These are phyloP conservation scores for Wickerhamomyces kurtzmanii DNA, from an alignment of 805 yeast genomes.

Conservation along the genomic window DNA sequence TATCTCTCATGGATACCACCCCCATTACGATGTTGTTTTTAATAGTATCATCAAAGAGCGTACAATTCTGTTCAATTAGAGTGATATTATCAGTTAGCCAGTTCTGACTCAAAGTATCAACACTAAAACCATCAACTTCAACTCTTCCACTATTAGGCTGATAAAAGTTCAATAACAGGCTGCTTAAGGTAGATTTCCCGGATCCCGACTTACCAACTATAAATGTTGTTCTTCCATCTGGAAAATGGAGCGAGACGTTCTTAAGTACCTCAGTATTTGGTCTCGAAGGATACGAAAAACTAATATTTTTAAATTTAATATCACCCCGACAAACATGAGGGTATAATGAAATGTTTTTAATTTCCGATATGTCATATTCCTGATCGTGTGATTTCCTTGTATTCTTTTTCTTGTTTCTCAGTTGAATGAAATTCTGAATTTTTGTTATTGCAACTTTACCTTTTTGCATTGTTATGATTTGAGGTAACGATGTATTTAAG, in stretches of 20 bases:
- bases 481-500: slow-evolving; percentile 42
- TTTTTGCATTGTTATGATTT: slow-evolving; percentile 54
- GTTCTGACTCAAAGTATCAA: slow-evolving; percentile 28
- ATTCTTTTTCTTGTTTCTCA: slow-evolving; percentile 4
- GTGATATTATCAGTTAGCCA: slow-evolving; percentile 61
- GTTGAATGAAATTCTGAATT: slow-evolving; percentile 28
- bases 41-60: slow-evolving; percentile 55
- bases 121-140: slow-evolving; percentile 40
- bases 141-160: slow-evolving; percentile 42
- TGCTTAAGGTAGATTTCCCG: slow-evolving; percentile 81
- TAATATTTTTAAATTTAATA: slow-evolving; percentile 44
- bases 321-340: slow-evolving; percentile 31
- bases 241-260: slow-evolving; percentile 34
- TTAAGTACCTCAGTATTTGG: slow-evolving; percentile 35
- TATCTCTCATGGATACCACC: slow-evolving; percentile 7
- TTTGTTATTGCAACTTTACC: slow-evolving; percentile 60
- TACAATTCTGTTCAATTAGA: slow-evolving; percentile 63
- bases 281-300: slow-evolving; percentile 57
- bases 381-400: slow-evolving; percentile 5
- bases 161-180: slow-evolving; percentile 55
- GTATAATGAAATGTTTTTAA: slow-evolving; percentile 10
- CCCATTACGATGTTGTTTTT: slow-evolving; percentile 57
- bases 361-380: slow-evolving; percentile 5
- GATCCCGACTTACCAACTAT: slow-evolving; percentile 86
- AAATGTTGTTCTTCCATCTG: slow-evolving; percentile 39